A percentile compares a stretch with the other conserved stretches of the same genome.
These are phyloP conservation scores for Psilocybe azurescens DNA, from an alignment of 768 basidiomycete genomes.

Conservation along the genomic window DNA sequence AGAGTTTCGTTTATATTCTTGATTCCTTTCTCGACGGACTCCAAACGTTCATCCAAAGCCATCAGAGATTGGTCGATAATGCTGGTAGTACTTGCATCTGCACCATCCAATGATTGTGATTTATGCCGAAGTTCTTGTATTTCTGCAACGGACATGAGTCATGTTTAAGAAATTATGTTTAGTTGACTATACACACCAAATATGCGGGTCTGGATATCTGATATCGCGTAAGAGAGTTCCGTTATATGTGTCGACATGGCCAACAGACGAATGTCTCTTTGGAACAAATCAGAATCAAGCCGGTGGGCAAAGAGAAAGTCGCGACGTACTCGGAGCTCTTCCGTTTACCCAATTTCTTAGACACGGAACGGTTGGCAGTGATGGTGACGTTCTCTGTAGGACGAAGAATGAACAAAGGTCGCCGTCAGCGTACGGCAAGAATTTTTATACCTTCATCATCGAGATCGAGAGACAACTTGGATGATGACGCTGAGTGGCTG, in stretches of 20 bases:
- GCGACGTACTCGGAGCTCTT: slow-evolving; percentile 72
- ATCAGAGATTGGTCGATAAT: slow-evolving; percentile 85
- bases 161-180: neutral
- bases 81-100: slow-evolving; percentile 59
- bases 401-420: slow-evolving; percentile 15
- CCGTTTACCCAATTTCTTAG: slow-evolving; percentile 54
- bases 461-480: slow-evolving; percentile 55
- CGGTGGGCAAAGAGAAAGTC: slow-evolving; percentile 17
- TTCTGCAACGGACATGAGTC: slow-evolving; percentile 49
- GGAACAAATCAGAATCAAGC: slow-evolving; percentile 23
- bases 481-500: slow-evolving; percentile 52
- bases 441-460: slow-evolving; percentile 65
- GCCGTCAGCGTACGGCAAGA: slow-evolving; percentile 16
- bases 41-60: slow-evolving; percentile 78
- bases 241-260: slow-evolving; percentile 87
- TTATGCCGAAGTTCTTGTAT: slow-evolving; percentile 94
- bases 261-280: slow-evolving; percentile 75
- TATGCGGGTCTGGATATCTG: slow-evolving; percentile 90
- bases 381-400: slow-evolving; percentile 74
- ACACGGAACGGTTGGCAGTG: slow-evolving; percentile 55
- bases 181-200: slow-evolving; percentile 62
- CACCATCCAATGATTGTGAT: slow-evolving; percentile 67
- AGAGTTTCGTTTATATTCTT: slow-evolving; percentile 70
- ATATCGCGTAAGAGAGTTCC: slow-evolving; percentile 84
- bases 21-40: slow-evolving; percentile 74